Evolutionary conservation across 495 filamentous ascomycete species (phyloP).

Genomic region (Collariella sp.): DNA sequence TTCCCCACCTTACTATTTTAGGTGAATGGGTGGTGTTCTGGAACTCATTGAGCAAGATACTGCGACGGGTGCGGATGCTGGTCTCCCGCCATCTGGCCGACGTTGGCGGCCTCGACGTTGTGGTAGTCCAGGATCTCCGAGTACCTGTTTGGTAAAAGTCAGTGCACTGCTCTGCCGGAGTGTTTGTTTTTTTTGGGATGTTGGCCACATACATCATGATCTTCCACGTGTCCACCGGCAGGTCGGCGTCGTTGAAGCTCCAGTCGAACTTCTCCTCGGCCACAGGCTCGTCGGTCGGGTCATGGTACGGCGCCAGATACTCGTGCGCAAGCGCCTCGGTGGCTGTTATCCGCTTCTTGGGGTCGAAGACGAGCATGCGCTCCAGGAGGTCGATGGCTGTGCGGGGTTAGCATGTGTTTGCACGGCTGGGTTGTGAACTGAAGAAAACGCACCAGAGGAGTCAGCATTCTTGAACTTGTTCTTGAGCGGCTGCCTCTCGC

Average conservation of each 20-base stretch:
- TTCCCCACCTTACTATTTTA: too few relatives aligned
- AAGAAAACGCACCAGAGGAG: constrained; percentile 55
- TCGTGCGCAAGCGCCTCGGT: constrained; percentile 78
- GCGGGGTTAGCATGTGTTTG: constrained; percentile 2
- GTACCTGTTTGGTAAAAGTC: constrained; percentile 56
- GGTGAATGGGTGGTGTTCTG: too few relatives aligned
- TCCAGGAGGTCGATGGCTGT: constrained; percentile 88
- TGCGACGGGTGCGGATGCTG: constrained; percentile 15
- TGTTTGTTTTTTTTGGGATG: neutral
- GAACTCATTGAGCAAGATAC: neutral
- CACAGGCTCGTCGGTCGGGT: constrained; percentile 90
- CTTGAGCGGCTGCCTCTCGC: constrained; percentile 79
- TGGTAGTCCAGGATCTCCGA: constrained; percentile 99
- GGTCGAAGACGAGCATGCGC: constrained; percentile 95
- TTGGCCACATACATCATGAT: constrained; percentile 84
- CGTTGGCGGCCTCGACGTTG: constrained; percentile 63
- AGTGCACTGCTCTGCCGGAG: too few relatives aligned
- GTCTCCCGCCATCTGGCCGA: constrained; percentile 27
- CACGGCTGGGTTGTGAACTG: neutral
- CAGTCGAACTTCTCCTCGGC: constrained; percentile 98
- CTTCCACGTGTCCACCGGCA: constrained; percentile 99
- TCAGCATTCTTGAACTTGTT: constrained; percentile 97
- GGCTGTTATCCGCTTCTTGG: constrained; percentile 81
- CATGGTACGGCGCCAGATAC: constrained; percentile 93
- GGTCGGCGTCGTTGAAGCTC: constrained; percentile 99